phyloP scores from a whole-genome alignment of 208 protist genomes.

The Acanthamoeba royreba region DNA sequence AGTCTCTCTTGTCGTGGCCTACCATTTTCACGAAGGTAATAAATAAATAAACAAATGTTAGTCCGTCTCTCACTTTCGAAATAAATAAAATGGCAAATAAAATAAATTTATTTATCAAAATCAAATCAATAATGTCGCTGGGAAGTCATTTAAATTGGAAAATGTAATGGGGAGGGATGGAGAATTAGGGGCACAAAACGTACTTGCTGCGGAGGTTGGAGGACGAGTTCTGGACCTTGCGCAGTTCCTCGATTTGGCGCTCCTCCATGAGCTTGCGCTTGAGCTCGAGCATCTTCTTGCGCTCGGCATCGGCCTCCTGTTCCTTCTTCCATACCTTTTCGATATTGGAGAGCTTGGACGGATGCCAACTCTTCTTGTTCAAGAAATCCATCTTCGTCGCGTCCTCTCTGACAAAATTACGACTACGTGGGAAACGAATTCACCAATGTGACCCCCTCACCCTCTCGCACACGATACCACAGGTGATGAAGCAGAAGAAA shows the following conservation, averaged over 20 bases:
- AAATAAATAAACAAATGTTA: neutral
- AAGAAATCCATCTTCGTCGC: neutral
- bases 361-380: conserved; percentile 33
- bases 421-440: no score
- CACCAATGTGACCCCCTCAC: no score
- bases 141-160: neutral
- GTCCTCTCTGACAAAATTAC: no score
- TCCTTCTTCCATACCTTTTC: conserved; percentile 20
- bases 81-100: neutral
- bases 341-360: neutral
- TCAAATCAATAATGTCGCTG: neutral
- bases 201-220: neutral
- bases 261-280: neutral
- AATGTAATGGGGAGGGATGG: neutral
- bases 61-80: no score
- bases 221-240: neutral
- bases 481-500: no score
- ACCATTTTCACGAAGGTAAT: neutral
- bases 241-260: neutral
- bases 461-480: no score
- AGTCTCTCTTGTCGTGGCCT: neutral
- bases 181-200: neutral
- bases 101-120: neutral
- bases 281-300: neutral
- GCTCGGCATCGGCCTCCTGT: neutral